phyloP scores from a whole-genome alignment of 352 stramenopile species.

The Sclerospora graminicola region DNA sequence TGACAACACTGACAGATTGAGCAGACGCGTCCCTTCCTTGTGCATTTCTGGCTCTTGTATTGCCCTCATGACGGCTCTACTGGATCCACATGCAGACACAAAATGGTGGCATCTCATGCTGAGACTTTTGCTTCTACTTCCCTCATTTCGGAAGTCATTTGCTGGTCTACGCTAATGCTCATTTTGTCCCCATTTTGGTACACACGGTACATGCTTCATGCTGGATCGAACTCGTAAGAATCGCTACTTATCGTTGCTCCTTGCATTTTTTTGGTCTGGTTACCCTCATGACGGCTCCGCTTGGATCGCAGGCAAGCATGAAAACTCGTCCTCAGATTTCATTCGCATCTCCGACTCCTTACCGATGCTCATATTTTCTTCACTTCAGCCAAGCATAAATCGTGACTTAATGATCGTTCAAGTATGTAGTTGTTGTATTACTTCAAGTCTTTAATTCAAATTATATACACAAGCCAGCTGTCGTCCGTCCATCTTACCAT shows the following conservation, averaged over 20 bases:
- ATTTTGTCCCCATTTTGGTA: too few species aligned
- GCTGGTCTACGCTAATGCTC: not conserved
- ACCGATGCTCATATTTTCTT: too few species aligned
- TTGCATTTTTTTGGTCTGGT: not conserved
- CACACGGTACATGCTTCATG: too few species aligned
- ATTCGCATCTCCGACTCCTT: too few species aligned
- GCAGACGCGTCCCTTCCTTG: not conserved
- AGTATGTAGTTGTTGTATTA: slow-evolving; percentile 6
- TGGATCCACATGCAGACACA: not conserved
- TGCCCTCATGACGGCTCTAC: slow-evolving; percentile 36
- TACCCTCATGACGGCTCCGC: slow-evolving; percentile 20
- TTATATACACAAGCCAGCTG: slow-evolving; percentile 17
- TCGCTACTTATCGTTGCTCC: too few species aligned
- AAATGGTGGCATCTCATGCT: not conserved
- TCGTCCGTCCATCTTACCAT: slow-evolving; percentile 15
- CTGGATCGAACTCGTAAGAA: too few species aligned
- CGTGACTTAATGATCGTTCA: not conserved
- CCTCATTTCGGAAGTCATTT: slow-evolving; percentile 27
- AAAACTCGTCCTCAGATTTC: too few species aligned
- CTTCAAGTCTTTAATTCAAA: not conserved
- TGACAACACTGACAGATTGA: not conserved
- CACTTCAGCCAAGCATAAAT: too few species aligned
- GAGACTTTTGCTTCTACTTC: slow-evolving; percentile 4
- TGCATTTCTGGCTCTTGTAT: slow-evolving; percentile 9
- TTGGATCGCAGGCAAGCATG: not conserved